A percentile compares a stretch with the other conserved stretches of the same genome.
Conservation (phyloP, 1,139 yeast species). For the Kodamaea suecica region DNA sequence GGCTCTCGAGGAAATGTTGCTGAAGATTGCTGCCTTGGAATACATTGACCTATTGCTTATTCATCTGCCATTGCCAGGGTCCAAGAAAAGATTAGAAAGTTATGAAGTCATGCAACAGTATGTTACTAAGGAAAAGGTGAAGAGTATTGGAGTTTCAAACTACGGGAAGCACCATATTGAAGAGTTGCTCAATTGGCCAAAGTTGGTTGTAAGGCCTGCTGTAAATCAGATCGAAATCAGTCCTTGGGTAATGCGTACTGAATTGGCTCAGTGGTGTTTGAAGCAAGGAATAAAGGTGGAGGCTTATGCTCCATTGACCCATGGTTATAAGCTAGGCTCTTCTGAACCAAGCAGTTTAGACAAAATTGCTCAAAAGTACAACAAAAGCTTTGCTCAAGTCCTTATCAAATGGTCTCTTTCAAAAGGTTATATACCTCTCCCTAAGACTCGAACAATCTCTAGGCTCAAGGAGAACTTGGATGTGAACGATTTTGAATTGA, state of each 20-base stretch:
- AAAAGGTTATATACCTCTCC: constrained; percentile 44
- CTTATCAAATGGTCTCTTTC: constrained; percentile 37
- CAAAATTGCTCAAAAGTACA: constrained; percentile 19
- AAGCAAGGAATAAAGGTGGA: constrained; percentile 30
- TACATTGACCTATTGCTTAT: constrained; percentile 50
- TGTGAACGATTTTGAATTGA: constrained; percentile 49
- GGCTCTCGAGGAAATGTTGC: constrained; percentile 30
- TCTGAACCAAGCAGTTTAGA: constrained; percentile 8
- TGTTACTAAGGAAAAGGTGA: constrained; percentile 52
- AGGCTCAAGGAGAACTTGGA: constrained; percentile 36
- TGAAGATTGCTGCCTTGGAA: constrained; percentile 25
- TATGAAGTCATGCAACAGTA: constrained; percentile 66
- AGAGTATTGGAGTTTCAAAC: constrained; percentile 67
- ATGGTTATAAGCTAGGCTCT: constrained; percentile 27
- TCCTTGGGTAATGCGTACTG: constrained; percentile 73
- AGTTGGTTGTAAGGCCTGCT: constrained; percentile 51
- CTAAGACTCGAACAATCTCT: constrained; percentile 29
- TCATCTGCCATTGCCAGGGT: constrained; percentile 62
- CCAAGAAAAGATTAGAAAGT: constrained; percentile 47
- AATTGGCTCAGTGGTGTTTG: constrained; percentile 55
- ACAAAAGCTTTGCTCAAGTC: constrained; percentile 30
- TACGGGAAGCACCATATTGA: constrained; percentile 61
- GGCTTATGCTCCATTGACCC: constrained; percentile 42
- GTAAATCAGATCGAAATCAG: constrained; percentile 69
- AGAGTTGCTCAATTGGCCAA: constrained; percentile 54